These are phyloP conservation scores for Carex littledalei DNA, from an alignment of 176 grass and related monocot species.

Conservation along the genomic window DNA sequence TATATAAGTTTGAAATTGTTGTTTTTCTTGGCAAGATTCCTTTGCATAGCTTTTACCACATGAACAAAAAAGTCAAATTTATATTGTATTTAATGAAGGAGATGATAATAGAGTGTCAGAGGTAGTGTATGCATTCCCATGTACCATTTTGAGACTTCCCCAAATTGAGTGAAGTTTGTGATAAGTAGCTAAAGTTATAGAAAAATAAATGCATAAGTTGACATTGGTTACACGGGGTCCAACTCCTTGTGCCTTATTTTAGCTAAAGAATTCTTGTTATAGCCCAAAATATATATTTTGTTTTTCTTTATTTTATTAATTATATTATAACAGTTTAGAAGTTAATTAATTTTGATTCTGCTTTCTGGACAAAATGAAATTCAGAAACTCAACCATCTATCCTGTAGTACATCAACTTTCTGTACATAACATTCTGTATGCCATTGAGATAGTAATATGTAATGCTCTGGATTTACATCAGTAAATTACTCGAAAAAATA, in stretches of 20 bases:
- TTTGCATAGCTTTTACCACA: not conserved
- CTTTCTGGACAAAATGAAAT: not conserved
- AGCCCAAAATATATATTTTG: not conserved
- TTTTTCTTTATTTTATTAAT: not conserved
- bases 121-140: not conserved
- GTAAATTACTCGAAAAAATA: not conserved
- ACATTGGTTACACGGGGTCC: not conserved
- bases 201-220: not conserved
- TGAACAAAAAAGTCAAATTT: conserved; percentile 4
- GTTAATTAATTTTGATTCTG: not conserved
- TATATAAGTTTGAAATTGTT: not conserved
- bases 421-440: not conserved
- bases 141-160: not conserved
- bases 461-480: not conserved
- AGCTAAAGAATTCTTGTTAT: not conserved
- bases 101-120: conserved; percentile 8
- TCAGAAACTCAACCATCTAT: not conserved
- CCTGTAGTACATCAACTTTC: not conserved
- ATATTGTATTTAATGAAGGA: not conserved
- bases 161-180: not conserved
- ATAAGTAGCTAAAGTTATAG: not conserved
- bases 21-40: not conserved
- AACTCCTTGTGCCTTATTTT: not conserved
- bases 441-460: not conserved
- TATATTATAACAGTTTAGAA: not conserved